A percentile compares a stretch with the other conserved stretches of the same genome.
Evolutionary conservation across 176 grass and related monocot genomes (phyloP).

Genomic region (Oryza meridionalis): DNA sequence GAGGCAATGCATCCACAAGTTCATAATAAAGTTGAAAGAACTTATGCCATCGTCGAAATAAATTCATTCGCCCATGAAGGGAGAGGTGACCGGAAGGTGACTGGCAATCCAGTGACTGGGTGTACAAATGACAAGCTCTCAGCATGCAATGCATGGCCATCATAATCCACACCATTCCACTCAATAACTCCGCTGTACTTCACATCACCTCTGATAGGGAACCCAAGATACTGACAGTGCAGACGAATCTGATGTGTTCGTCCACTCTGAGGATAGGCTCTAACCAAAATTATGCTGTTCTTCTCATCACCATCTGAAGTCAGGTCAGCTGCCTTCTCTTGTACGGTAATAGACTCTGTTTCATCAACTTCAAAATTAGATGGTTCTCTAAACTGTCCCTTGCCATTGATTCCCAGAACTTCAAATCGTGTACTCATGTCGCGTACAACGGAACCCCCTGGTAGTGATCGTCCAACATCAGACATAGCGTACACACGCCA

Average conservation of each 20-base stretch:
- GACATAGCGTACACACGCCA: constrained; percentile 73
- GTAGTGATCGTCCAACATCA: constrained; percentile 62
- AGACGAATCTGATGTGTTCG: constrained; percentile 92
- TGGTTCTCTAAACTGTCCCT: constrained; percentile 55
- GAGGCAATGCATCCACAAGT: neutral
- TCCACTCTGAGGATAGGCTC: constrained; percentile 89
- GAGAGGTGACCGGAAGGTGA: constrained; percentile 57
- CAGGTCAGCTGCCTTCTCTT: constrained; percentile 47
- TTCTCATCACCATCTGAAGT: constrained; percentile 30
- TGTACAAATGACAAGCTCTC: constrained; percentile 77
- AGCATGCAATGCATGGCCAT: constrained; percentile 77
- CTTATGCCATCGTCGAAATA: constrained; percentile 45
- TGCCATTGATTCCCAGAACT: constrained; percentile 58
- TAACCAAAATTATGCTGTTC: constrained; percentile 59
- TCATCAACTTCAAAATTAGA: constrained; percentile 35
- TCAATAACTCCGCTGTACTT: constrained; percentile 80
- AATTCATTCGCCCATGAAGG: constrained; percentile 72
- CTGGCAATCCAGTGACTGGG: constrained; percentile 63
- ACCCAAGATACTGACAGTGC: constrained; percentile 85
- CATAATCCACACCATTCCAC: constrained; percentile 60
- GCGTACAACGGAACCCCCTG: constrained; percentile 73
- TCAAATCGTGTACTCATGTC: constrained; percentile 81
- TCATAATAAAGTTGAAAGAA: constrained; percentile 11
- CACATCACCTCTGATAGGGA: constrained; percentile 85
- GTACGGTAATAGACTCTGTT: constrained; percentile 49